Evolutionary conservation across 2,329 filamentous ascomycete species (phyloP), one percentile per base, ranked within the genome.

Genomic region (Fonsecaea nubica): DNA sequence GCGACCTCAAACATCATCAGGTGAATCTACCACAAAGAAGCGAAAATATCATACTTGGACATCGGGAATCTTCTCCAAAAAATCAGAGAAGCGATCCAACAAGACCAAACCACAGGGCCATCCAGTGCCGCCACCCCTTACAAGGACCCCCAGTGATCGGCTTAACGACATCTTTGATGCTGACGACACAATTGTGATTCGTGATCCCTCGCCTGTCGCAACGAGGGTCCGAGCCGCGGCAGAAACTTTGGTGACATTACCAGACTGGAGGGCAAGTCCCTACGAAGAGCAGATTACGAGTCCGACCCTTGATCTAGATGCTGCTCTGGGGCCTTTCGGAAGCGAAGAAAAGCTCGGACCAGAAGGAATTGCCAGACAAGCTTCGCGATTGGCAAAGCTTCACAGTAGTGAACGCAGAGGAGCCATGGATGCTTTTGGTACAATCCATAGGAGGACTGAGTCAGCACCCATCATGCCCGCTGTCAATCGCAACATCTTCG

Each of bases 271-370:
- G 9, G 7, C 61, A n/a, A n/a, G 5, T 57, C 52, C 33, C 5
- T 68, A 74, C 2, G 83, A 87, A 8, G 87, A 89, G 55, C 92
- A 96, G 66, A 77, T 86, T 2, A 85, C 89, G 60, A 92, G 89
- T 74, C 89, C 91, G 7, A 90, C 97, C 77, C 96, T 99, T 69
- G 95, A 99, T 77, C 82, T 99, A 50, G 95, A 99, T 79, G 94
- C 93, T 18, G 95, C 94, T 32, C 84, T 98, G 1, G 93, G 93
- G 1, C 93, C 94, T 0, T 96, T 97, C 78, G 95, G 96, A 74
- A 96, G 93, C 0, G 80, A 81, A 7, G 80, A 80, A 59, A 79
- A 79, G 72, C 58, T 70, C 30, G 75, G 76, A n/a, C 73, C 75
- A 18, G 71, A 74, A 25, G 72, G 71, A 40, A 70, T 73, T 65